Evolutionary conservation across 2,329 filamentous ascomycete genomes (phyloP).

Genomic region (Ceratocystis diversiconidia): DNA sequence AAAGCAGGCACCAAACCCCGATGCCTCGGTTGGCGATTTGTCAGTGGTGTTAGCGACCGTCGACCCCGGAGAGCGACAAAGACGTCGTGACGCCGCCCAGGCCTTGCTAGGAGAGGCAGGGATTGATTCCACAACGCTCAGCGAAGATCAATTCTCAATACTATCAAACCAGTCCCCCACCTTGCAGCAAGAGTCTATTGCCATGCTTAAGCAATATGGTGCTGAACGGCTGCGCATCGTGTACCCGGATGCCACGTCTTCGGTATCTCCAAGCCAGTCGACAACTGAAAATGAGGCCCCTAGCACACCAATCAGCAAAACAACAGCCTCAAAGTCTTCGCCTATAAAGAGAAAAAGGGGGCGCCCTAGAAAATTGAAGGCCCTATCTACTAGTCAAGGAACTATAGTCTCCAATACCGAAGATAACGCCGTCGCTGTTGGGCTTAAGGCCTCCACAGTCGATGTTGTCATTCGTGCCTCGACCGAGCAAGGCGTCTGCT

Average conservation of each 20-base stretch:
- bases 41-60: slow-evolving; percentile 7
- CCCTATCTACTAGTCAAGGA: slow-evolving; percentile 8
- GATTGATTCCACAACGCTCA: slow-evolving; percentile 39
- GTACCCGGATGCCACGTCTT: slow-evolving; percentile 28
- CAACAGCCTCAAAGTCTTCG: slow-evolving; percentile 15
- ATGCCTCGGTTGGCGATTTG: background rate
- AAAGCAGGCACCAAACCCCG: background rate
- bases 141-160: slow-evolving; percentile 42
- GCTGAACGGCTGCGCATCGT: slow-evolving; percentile 44
- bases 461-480: background rate
- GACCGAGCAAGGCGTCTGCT: background rate
- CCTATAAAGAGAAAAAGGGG: slow-evolving; percentile 17
- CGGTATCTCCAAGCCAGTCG: slow-evolving; percentile 22
- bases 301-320: slow-evolving; percentile 16
- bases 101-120: slow-evolving; percentile 32
- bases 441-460: background rate
- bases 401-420: background rate
- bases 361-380: slow-evolving; percentile 15
- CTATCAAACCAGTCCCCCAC: slow-evolving; percentile 45
- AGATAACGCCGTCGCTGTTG: background rate
- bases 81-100: slow-evolving; percentile 36
- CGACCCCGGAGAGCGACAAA: slow-evolving; percentile 33
- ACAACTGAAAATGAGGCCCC: slow-evolving; percentile 20
- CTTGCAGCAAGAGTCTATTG: slow-evolving; percentile 39
- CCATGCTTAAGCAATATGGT: slow-evolving; percentile 43